These are phyloP conservation scores for Silene vulgaris DNA, from an alignment of 179 eudicot genomes.

Conservation along the genomic window DNA sequence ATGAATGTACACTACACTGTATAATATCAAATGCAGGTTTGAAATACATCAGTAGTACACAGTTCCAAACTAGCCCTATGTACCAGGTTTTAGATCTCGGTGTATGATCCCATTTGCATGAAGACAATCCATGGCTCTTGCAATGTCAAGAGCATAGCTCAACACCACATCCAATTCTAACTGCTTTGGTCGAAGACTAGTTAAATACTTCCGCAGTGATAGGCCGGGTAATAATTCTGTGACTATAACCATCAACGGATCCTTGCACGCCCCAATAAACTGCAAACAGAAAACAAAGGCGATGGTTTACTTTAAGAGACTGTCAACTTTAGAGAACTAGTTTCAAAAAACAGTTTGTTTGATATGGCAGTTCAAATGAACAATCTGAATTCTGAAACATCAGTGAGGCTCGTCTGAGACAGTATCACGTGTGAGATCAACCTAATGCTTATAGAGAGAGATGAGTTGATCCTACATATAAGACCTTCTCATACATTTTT, in stretches of 20 bases:
- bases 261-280: conserved; percentile 98
- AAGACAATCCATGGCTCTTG: conserved; percentile 89
- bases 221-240: conserved; percentile 86
- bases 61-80: conserved; percentile 19
- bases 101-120: conserved; percentile 98
- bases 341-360: not conserved
- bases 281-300: conserved; percentile 32
- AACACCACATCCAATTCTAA: conserved; percentile 63
- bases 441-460: too few species aligned
- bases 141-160: conserved; percentile 79
- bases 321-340: not conserved
- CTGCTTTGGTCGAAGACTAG: conserved; percentile 68
- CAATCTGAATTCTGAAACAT: too few species aligned
- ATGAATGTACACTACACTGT: not conserved
- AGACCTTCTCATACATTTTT: too few species aligned
- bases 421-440: not conserved
- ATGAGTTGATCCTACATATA: too few species aligned
- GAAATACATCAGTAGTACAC: conserved; percentile 13
- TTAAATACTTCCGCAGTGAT: conserved; percentile 76
- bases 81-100: conserved; percentile 98
- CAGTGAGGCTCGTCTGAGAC: not conserved
- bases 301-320: not conserved
- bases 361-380: too few species aligned
- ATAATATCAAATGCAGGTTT: not conserved
- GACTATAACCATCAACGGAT: conserved; percentile 94